Evolutionary conservation across 2,329 filamentous ascomycete genomes (phyloP).

Genomic region (Fusarium newnesense): DNA sequence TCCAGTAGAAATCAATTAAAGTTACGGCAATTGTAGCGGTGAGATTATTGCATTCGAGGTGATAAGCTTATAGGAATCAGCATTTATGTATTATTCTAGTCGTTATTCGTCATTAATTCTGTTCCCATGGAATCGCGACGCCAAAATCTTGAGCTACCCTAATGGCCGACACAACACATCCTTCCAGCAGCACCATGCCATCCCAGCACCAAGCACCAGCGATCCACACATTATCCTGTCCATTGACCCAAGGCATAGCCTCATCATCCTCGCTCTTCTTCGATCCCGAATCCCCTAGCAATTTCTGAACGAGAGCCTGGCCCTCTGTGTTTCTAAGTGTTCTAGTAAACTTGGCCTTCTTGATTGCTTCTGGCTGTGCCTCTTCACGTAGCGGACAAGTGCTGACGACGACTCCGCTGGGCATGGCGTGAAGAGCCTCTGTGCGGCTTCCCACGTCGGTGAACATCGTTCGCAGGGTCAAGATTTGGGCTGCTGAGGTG

Average conservation of each 20-base stretch:
- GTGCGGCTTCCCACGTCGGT: constrained; percentile 49
- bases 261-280: constrained; percentile 10
- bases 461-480: constrained; percentile 52
- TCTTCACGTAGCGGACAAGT: constrained; percentile 57
- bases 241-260: constrained; percentile 60
- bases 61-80: not conserved
- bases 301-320: constrained; percentile 56
- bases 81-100: not conserved
- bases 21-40: not conserved
- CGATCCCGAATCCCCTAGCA: constrained; percentile 49
- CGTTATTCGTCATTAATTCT: constrained; percentile 18
- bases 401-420: constrained; percentile 62
- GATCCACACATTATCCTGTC: constrained; percentile 64
- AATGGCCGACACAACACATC: constrained; percentile 69
- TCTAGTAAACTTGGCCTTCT: constrained; percentile 60
- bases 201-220: constrained; percentile 73
- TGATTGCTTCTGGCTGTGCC: constrained; percentile 54
- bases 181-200: constrained; percentile 70
- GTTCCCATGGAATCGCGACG: constrained; percentile 55
- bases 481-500: constrained; percentile 44
- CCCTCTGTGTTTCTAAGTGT: constrained; percentile 62
- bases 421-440: constrained; percentile 63
- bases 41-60: not conserved
- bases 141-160: constrained; percentile 63
- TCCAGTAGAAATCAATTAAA: not conserved